Percentiles rank a stretch among this genome's conserved stretches.
Evolutionary conservation across 345 rosid genomes (phyloP).

Genomic region (Linum lewisii): DNA sequence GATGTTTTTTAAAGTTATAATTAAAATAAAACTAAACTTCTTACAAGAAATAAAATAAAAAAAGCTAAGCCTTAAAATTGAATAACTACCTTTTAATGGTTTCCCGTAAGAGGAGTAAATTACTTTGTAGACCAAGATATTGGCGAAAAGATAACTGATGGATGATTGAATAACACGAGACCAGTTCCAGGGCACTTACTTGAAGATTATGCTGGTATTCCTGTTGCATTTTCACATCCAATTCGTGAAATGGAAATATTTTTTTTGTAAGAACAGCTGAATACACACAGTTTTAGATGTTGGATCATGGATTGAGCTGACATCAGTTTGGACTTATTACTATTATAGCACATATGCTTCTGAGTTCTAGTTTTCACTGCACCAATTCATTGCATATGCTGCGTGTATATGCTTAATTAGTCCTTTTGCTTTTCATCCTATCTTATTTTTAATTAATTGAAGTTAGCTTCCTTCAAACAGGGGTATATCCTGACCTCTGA

Average conservation of each 20-base stretch:
- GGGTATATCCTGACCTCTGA: constrained; percentile 97
- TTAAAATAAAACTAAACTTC: too few relatives aligned
- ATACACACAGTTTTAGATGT: not conserved
- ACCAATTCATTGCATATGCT: not conserved
- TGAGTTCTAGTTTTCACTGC: not conserved
- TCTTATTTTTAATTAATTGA: not conserved
- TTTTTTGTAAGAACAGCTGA: not conserved
- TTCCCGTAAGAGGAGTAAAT: not conserved
- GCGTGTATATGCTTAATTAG: not conserved
- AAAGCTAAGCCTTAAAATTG: too few relatives aligned
- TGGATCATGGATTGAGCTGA: too few relatives aligned
- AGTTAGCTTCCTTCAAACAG: constrained; percentile 24
- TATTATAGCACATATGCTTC: not conserved
- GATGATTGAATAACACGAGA: not conserved
- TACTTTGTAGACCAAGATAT: not conserved
- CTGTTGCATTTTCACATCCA: not conserved
- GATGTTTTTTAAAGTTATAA: not conserved
- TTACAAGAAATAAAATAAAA: too few relatives aligned
- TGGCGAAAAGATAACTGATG: not conserved
- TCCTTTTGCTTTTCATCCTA: not conserved
- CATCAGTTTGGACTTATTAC: too few relatives aligned
- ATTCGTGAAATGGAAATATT: not conserved
- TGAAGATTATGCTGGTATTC: not conserved
- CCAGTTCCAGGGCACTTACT: not conserved
- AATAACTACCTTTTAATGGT: not conserved